Conservation (phyloP, 2,329 filamentous ascomycete genomes). For the Mycosphaerella arachidis region DNA sequence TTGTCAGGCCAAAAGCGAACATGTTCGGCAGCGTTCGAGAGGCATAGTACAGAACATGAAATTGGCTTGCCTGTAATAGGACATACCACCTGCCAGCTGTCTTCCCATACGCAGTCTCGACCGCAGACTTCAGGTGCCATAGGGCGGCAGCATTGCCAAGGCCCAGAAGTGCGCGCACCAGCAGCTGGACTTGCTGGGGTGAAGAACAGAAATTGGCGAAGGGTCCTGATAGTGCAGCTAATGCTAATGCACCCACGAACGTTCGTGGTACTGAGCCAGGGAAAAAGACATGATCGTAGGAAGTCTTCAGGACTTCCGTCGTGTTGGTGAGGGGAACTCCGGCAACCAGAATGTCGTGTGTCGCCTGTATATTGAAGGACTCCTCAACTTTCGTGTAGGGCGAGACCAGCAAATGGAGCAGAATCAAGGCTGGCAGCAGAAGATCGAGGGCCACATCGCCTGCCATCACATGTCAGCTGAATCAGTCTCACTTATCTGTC, state of each 20-base stretch:
- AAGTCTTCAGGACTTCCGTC: slow-evolving; percentile 36
- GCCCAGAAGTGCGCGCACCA: slow-evolving; percentile 73
- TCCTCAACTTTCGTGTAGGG: slow-evolving; percentile 98
- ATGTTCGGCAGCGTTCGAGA: slow-evolving; percentile 91
- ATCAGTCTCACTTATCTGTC: neutral
- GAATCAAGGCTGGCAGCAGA: slow-evolving; percentile 52
- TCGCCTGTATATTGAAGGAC: slow-evolving; percentile 94
- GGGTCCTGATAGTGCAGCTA: slow-evolving; percentile 69
- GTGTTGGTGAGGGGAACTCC: slow-evolving; percentile 56
- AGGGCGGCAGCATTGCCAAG: slow-evolving; percentile 68
- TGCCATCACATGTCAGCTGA: neutral
- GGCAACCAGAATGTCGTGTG: slow-evolving; percentile 81
- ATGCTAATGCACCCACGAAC: slow-evolving; percentile 74
- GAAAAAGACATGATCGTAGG: slow-evolving; percentile 89
- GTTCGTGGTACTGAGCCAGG: slow-evolving; percentile 87
- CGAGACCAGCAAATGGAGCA: slow-evolving; percentile 43
- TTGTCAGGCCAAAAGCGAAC: slow-evolving; percentile 84
- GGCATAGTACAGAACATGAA: slow-evolving; percentile 89
- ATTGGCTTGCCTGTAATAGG: slow-evolving; percentile 74
- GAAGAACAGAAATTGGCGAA: slow-evolving; percentile 56
- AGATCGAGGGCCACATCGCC: slow-evolving; percentile 49
- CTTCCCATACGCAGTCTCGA: slow-evolving; percentile 64
- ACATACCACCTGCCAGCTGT: slow-evolving; percentile 73
- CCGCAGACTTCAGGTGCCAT: slow-evolving; percentile 58
- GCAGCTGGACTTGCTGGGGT: slow-evolving; percentile 53